A percentile compares a stretch with the other conserved stretches of the same genome.
Conservation (phyloP, 805 yeast genomes). For the Hanseniaspora hatyaiensis region DNA sequence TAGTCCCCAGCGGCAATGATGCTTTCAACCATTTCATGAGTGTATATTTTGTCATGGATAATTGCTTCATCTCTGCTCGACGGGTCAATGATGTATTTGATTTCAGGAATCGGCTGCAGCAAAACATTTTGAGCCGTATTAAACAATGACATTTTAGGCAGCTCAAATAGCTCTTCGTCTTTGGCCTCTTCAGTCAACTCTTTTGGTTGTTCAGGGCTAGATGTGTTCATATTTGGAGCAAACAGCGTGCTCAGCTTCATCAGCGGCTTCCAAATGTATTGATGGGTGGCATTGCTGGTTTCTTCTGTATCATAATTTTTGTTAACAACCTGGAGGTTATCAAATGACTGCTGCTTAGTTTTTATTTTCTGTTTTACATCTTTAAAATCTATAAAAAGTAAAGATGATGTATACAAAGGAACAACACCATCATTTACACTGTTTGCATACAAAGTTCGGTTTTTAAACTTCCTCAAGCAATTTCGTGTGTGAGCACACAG, state of each 20-base stretch:
- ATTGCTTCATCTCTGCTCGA: conserved; percentile 44
- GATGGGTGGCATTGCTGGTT: conserved; percentile 13
- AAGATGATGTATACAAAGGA: conserved; percentile 60
- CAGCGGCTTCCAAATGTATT: conserved; percentile 32
- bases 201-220: not conserved
- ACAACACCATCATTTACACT: conserved; percentile 72
- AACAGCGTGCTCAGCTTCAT: conserved; percentile 37
- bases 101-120: conserved; percentile 59
- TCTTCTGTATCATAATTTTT: conserved; percentile 12
- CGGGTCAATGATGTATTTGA: conserved; percentile 53
- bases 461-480: conserved; percentile 42
- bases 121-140: conserved; percentile 58
- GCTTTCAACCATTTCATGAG: conserved; percentile 39
- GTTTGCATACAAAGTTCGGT: conserved; percentile 67
- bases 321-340: conserved; percentile 23
- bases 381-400: conserved; percentile 56
- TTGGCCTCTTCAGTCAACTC: conserved; percentile 18
- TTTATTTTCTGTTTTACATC: conserved; percentile 27
- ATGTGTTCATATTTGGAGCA: conserved; percentile 29
- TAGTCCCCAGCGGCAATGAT: conserved; percentile 10
- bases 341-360: conserved; percentile 22
- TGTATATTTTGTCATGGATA: conserved; percentile 57
- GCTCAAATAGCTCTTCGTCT: conserved; percentile 20
- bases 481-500: conserved; percentile 60
- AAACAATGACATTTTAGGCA: conserved; percentile 58